phyloP scores from a whole-genome alignment of 768 basidiomycete species.

The Fomitopsis pulvina region DNA sequence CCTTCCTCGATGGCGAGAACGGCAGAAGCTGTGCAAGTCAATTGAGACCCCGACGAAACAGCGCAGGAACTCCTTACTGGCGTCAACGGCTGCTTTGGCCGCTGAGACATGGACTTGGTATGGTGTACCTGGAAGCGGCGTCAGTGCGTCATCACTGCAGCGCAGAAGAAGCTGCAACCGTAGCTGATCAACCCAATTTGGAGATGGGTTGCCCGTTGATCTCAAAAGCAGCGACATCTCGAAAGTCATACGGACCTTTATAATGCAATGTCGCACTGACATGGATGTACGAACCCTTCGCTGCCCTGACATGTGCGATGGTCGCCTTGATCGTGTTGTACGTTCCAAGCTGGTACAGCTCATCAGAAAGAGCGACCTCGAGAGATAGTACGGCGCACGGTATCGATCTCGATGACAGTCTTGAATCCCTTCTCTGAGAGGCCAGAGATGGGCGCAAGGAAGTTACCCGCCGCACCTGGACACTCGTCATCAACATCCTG shows the following conservation, averaged over 20 bases:
- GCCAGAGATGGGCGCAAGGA: conserved; percentile 77
- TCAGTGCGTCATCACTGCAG: conserved; percentile 5
- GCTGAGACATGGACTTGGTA: conserved; percentile 93
- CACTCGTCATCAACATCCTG: not conserved
- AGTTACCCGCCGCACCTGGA: conserved; percentile 92
- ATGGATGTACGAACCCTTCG: conserved; percentile 80
- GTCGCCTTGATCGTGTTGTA: conserved; percentile 96
- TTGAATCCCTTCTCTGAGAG: conserved; percentile 88
- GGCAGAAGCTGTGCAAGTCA: conserved; percentile 40
- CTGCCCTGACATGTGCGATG: conserved; percentile 58
- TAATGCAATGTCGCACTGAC: conserved; percentile 90
- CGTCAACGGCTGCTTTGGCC: conserved; percentile 93
- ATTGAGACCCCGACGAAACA: not conserved
- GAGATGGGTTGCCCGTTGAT: not conserved
- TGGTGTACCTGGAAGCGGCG: conserved; percentile 53
- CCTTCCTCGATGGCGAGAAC: conserved; percentile 93
- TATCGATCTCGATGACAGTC: conserved; percentile 92
- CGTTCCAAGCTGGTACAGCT: conserved; percentile 63
- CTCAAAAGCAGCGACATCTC: too few species aligned
- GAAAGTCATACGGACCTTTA: conserved; percentile 54
- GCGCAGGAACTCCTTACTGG: conserved; percentile 27
- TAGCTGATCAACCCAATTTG: not conserved
- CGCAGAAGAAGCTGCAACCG: not conserved
- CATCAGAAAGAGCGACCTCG: not conserved
- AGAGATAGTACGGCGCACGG: conserved; percentile 36